Percentiles rank a stretch among this genome's conserved stretches.
phyloP scores from a whole-genome alignment of 1,139 yeast species.

The Yamadazyma atlantica region DNA sequence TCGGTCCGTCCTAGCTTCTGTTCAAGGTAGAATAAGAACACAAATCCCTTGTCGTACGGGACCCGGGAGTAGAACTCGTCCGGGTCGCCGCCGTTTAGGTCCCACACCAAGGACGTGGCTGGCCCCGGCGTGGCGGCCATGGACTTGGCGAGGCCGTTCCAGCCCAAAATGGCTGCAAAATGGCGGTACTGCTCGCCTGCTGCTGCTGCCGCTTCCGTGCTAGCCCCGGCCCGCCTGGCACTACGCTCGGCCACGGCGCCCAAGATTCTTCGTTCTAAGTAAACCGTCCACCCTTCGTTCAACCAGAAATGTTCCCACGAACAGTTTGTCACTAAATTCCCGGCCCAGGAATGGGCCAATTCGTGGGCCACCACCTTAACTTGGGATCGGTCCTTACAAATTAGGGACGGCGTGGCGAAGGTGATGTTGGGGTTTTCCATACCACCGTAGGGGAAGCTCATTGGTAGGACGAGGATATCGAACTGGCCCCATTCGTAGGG shows the following conservation, averaged over 20 bases:
- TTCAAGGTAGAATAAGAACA: conserved; percentile 32
- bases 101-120: conserved; percentile 29
- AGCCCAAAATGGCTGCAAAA: conserved; percentile 31
- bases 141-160: conserved; percentile 28
- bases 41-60: conserved; percentile 40
- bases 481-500: conserved; percentile 35
- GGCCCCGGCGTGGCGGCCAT: conserved; percentile 19
- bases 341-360: conserved; percentile 41
- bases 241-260: conserved; percentile 36
- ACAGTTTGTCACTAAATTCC: conserved; percentile 36
- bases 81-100: conserved; percentile 27
- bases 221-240: too few species aligned
- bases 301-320: conserved; percentile 43
- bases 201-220: too few species aligned
- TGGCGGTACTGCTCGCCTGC: conserved; percentile 34
- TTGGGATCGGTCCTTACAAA: conserved; percentile 35
- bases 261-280: conserved; percentile 35
- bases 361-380: conserved; percentile 40
- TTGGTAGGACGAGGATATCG: conserved; percentile 34
- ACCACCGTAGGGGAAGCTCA: conserved; percentile 40
- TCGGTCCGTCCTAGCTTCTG: conserved; percentile 26
- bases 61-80: conserved; percentile 36
- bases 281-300: conserved; percentile 43
- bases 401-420: conserved; percentile 37
- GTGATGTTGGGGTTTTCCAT: conserved; percentile 43